Conservation (phyloP, 148 eudicot species). For the Vaccinium darrowii region DNA sequence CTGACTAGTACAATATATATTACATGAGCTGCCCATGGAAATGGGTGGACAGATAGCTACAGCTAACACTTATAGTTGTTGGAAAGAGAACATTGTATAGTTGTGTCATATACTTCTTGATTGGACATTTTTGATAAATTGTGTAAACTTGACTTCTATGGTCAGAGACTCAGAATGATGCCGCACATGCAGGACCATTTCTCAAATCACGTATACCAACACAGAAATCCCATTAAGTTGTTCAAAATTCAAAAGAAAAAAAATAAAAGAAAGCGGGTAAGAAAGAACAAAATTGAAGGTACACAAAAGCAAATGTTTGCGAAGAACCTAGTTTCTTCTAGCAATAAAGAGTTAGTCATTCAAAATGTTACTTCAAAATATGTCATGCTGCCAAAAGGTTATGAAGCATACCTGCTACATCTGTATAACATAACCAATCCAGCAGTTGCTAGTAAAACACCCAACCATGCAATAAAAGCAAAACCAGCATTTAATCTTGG, state of each 20-base stretch:
- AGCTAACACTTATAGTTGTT: neutral
- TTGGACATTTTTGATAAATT: neutral
- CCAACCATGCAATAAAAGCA: constrained; percentile 87
- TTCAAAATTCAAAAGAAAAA: neutral
- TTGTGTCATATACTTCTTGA: neutral
- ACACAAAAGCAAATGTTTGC: neutral
- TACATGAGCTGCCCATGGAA: neutral
- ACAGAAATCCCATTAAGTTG: neutral
- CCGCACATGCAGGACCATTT: neutral
- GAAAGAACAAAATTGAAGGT: neutral
- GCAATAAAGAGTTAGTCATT: neutral
- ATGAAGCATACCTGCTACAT: constrained; percentile 77
- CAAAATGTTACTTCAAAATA: neutral
- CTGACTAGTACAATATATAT: neutral
- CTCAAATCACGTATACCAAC: neutral
- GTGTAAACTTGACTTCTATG: neutral
- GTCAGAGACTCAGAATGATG: neutral
- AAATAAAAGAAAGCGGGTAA: neutral
- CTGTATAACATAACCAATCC: constrained; percentile 76
- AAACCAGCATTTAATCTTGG: constrained; percentile 77
- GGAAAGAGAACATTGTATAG: neutral
- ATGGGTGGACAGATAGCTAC: neutral
- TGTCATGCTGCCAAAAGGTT: neutral
- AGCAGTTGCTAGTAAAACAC: constrained; percentile 68
- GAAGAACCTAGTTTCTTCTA: neutral